Evolutionary conservation across 2,329 filamentous ascomycete genomes (phyloP), one percentile per base, ranked within the genome.

Genomic region (Paecilomyces variotii): DNA sequence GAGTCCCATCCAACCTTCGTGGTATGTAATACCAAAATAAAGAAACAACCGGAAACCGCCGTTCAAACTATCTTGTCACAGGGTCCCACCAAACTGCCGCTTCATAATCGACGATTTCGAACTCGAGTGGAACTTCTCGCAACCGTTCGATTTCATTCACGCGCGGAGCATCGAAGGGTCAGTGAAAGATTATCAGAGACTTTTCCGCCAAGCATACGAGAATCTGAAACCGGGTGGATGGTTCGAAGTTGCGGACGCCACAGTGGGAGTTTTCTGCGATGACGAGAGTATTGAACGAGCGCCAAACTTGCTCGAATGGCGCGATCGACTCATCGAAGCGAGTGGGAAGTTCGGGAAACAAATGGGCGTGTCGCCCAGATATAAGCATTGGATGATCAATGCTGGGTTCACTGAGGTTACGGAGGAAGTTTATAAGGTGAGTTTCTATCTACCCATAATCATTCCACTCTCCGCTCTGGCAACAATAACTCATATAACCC

Each of bases 1-100:
- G 4, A 66, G 62, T 53, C 72, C 72, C 26, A 74, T 72, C 6
- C 73, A 72, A 55, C 70, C 71, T 4, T 57, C 55, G 56, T 62
- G 61, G 61, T 62, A 59, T 27, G 25, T n/a, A 27, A 27, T 12
- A 6, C 7, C 25, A 39, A 7, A 19, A 26, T 12, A 24, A 28
- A 49, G 28, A 19, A 26, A 35, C 12, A 24, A n/a, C 12, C 14
- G 24, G 26, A 28, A 32, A 25, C 28, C 26, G 35, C 19, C n/a
- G 5, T 2, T 14, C 11, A 57, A 57, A 5, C 24, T 28, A 12
- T 53, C 10, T 25, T 34, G 0, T 28, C 60, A 45, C 10, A 63
- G 67, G 55, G 58, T 65, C 26, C 64, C 69, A 26, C 68, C 69
- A 11, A 71, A 69, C 56, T 57, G 61, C 58, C 61, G 59, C 55